phyloP scores from a whole-genome alignment of 2,329 filamentous ascomycete genomes.

The Paracoccidioides brasiliensis region DNA sequence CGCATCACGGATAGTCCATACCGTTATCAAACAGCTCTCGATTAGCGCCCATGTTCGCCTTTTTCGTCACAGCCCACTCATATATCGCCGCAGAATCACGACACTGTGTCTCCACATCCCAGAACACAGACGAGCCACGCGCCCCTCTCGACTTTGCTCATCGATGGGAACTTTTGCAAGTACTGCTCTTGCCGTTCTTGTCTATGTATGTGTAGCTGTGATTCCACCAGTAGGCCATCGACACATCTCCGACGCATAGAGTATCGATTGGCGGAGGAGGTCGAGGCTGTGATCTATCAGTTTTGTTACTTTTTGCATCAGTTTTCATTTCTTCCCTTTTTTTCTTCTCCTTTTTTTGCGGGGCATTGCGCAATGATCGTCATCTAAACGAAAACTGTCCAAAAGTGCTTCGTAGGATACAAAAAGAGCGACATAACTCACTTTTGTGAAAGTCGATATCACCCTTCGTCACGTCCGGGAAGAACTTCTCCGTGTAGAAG shows the following conservation, averaged over 20 bases:
- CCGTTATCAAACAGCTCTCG: not conserved
- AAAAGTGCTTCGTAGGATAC: no score
- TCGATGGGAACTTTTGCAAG: slow-evolving; percentile 6
- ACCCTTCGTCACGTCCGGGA: slow-evolving; percentile 5
- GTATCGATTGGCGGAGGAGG: slow-evolving; percentile 10
- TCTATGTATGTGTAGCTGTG: slow-evolving; percentile 6
- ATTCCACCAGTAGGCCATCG: slow-evolving; percentile 10
- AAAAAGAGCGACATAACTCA: no score
- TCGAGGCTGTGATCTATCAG: slow-evolving; percentile 10
- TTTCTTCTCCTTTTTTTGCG: no score
- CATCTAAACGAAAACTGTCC: no score
- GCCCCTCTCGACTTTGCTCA: slow-evolving; percentile 3
- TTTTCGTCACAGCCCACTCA: slow-evolving; percentile 6
- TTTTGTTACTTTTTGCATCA: not conserved
- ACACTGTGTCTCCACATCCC: slow-evolving; percentile 9
- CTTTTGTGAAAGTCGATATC: slow-evolving; percentile 9
- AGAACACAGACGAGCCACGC: slow-evolving; percentile 4
- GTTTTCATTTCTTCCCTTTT: no score
- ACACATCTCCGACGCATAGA: slow-evolving; percentile 8
- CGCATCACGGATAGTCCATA: not conserved
- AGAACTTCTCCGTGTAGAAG: slow-evolving; percentile 10
- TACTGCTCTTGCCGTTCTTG: slow-evolving; percentile 3
- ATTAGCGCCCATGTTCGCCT: not conserved
- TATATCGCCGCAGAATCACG: slow-evolving; percentile 6
- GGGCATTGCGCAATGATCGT: no score